These are phyloP conservation scores for Fusarium papillatum DNA, from an alignment of 2,329 filamentous ascomycete species.

Conservation along the genomic window DNA sequence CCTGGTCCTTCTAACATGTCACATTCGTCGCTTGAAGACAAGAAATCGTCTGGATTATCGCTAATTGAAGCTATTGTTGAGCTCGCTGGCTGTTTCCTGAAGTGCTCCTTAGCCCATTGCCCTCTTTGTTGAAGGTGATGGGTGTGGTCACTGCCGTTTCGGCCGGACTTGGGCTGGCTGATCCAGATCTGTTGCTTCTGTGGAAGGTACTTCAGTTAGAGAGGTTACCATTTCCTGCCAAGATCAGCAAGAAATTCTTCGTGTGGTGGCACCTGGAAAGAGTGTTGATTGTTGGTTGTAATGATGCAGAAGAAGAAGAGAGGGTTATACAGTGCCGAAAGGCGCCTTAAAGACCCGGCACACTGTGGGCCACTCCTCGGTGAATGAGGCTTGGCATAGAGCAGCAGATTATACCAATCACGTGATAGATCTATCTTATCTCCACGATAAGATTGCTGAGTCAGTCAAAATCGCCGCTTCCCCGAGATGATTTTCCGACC, in stretches of 20 bases:
- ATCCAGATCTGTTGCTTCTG: neutral
- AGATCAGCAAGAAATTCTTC: neutral
- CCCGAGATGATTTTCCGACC: conserved; percentile 33
- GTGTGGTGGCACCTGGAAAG: neutral
- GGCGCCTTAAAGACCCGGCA: too few species aligned
- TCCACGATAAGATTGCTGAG: neutral
- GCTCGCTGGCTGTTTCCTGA: conserved; percentile 82
- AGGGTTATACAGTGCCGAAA: too few species aligned
- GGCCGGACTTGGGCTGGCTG: neutral
- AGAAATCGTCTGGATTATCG: conserved; percentile 60
- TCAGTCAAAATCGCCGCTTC: neutral
- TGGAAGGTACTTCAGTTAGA: neutral
- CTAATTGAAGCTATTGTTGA: neutral
- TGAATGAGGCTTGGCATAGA: neutral
- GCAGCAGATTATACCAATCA: neutral
- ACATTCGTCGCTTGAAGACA: conserved; percentile 74
- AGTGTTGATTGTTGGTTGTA: too few species aligned
- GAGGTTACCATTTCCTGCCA: neutral
- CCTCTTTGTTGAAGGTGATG: neutral
- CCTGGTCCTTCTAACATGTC: conserved; percentile 71
- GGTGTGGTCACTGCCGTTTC: neutral
- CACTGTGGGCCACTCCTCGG: too few species aligned
- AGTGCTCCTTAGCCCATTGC: conserved; percentile 67
- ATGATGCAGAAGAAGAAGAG: too few species aligned
- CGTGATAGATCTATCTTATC: neutral